Conservation (phyloP, 2,329 filamentous ascomycete species). For the Colletotrichum falcatum region DNA sequence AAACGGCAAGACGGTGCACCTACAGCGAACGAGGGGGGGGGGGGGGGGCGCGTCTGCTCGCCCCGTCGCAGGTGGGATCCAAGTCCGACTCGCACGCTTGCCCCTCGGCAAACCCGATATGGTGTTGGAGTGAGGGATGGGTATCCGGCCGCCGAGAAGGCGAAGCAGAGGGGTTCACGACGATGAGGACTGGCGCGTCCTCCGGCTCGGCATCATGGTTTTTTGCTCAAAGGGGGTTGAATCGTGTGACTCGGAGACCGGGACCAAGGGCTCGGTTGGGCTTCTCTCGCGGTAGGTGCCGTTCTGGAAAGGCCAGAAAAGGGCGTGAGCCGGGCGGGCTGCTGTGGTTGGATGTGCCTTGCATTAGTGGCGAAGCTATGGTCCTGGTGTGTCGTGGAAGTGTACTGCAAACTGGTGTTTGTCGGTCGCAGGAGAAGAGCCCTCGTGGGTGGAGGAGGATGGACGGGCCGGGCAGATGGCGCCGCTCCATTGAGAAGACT, state of each 20-base stretch:
- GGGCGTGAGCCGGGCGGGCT: slow-evolving; percentile 22
- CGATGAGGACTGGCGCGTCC: not conserved
- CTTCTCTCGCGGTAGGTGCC: slow-evolving; percentile 1
- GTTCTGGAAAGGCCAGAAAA: slow-evolving; percentile 9
- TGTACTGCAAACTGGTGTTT: not conserved
- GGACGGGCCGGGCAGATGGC: slow-evolving; percentile 16
- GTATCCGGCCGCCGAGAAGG: slow-evolving; percentile 1
- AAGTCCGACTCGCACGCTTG: not conserved
- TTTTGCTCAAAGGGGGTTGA: not conserved
- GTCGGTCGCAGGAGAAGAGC: not conserved
- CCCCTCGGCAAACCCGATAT: slow-evolving; percentile 10
- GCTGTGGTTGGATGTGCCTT: slow-evolving; percentile 40
- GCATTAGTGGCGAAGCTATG: slow-evolving; percentile 33
- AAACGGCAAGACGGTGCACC: not conserved
- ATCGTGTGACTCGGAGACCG: not conserved
- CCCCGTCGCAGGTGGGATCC: slow-evolving; percentile 1
- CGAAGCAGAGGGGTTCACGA: slow-evolving; percentile 11
- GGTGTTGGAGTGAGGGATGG: slow-evolving; percentile 6
- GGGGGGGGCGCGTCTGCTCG: too few species aligned
- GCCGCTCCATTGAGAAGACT: slow-evolving; percentile 16
- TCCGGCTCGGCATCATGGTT: slow-evolving; percentile 10
- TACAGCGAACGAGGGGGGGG: not conserved
- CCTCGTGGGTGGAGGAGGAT: not conserved
- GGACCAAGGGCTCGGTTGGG: not conserved
- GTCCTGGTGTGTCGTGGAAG: slow-evolving; percentile 19